Evolutionary conservation across 352 stramenopile genomes (phyloP).

Genomic region (Phytophthora colocasiae): DNA sequence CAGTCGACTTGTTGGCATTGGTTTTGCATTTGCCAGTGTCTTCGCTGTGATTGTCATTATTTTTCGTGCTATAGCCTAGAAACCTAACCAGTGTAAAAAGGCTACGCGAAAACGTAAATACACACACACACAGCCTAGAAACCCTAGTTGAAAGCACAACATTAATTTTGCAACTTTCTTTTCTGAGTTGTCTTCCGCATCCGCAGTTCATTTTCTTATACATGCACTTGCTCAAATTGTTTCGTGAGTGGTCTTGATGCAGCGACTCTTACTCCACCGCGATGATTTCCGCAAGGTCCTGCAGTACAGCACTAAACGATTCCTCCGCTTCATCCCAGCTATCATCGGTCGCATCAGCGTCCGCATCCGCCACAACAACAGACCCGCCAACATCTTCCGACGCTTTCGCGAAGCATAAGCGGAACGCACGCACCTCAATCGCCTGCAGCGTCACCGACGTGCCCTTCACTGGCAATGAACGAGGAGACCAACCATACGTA

Average conservation of each 20-base stretch:
- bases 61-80: slow-evolving; percentile 27
- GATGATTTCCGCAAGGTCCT: slow-evolving; percentile 46
- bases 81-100: too few relatives aligned
- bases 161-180: too few relatives aligned
- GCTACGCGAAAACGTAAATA: too few relatives aligned
- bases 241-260: background rate
- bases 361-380: background rate
- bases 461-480: slow-evolving; percentile 54
- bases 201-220: background rate
- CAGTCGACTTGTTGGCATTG: slow-evolving; percentile 42
- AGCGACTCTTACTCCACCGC: slow-evolving; percentile 35
- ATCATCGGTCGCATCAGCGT: slow-evolving; percentile 1
- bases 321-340: slow-evolving; percentile 24
- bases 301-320: slow-evolving; percentile 30
- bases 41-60: slow-evolving; percentile 17
- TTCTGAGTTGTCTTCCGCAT: background rate
- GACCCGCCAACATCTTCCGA: background rate
- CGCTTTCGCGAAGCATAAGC: slow-evolving; percentile 60
- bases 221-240: too few relatives aligned
- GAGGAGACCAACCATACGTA: slow-evolving; percentile 30
- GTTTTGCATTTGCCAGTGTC: slow-evolving; percentile 22
- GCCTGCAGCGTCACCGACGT: slow-evolving; percentile 80
- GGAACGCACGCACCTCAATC: slow-evolving; percentile 95
- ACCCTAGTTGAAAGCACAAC: background rate
- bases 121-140: too few relatives aligned